Percentiles rank a stretch among this genome's conserved stretches.
phyloP scores from a whole-genome alignment of 1,284 basidiomycete species.

The Microbotryum saponariae region DNA sequence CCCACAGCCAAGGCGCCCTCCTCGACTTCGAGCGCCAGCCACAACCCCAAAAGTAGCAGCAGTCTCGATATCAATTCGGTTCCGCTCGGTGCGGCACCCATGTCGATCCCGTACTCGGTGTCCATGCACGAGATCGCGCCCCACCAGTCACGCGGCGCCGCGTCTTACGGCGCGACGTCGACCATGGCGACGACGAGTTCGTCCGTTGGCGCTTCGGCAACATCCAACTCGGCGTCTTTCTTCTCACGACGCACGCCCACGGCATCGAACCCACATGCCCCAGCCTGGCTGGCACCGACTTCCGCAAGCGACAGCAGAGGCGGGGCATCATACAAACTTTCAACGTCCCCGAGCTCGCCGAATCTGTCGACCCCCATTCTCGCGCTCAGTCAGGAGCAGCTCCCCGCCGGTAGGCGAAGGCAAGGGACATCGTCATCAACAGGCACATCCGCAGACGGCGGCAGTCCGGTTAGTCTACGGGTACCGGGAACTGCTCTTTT shows the following conservation, averaged over 20 bases:
- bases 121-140: not conserved
- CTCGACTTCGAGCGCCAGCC: not conserved
- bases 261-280: not conserved
- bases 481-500: too few species aligned
- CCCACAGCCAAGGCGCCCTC: not conserved
- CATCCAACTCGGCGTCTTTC: not conserved
- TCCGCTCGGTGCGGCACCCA: too few species aligned
- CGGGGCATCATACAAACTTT: not conserved
- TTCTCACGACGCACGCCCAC: conserved; percentile 1
- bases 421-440: not conserved
- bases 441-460: not conserved
- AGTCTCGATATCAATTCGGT: not conserved
- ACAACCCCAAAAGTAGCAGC: not conserved
- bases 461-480: not conserved
- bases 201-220: not conserved
- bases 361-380: not conserved
- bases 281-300: conserved; percentile 3
- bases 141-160: not conserved
- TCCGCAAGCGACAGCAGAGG: not conserved
- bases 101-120: not conserved
- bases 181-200: not conserved
- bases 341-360: conserved; percentile 8
- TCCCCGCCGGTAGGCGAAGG: not conserved
- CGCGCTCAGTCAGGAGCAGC: not conserved
- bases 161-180: not conserved